phyloP scores from a whole-genome alignment of 345 rosid genomes.

The Eucalyptus guilfoylei region DNA sequence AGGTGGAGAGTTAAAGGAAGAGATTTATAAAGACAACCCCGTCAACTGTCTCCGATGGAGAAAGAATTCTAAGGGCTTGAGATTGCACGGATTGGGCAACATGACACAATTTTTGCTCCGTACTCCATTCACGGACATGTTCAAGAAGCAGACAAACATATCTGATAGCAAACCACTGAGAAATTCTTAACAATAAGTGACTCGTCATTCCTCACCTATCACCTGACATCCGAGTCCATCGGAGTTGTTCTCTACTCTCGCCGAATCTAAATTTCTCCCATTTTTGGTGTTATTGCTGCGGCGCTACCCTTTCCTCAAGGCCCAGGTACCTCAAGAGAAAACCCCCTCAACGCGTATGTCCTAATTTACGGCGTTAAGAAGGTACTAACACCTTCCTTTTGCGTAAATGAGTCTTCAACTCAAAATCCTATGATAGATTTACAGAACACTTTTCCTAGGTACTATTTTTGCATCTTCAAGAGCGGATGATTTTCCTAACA shows the following conservation, averaged over 20 bases:
- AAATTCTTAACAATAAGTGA: not conserved
- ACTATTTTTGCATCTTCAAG: not conserved
- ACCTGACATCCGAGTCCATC: not conserved
- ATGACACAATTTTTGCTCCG: slow-evolving; percentile 76
- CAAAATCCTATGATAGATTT: not conserved
- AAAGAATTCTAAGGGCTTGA: slow-evolving; percentile 49
- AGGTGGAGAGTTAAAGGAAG: not conserved
- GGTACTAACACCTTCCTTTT: not conserved
- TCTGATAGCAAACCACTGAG: slow-evolving; percentile 1
- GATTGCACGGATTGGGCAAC: slow-evolving; percentile 72
- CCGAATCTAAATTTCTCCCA: not conserved
- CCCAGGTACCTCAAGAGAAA: not conserved
- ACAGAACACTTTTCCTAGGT: not conserved
- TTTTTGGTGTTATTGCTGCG: not conserved
- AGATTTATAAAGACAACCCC: slow-evolving; percentile 7
- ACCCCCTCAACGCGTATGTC: not conserved
- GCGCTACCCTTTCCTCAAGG: not conserved
- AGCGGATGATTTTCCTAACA: not conserved
- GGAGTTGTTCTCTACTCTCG: not conserved
- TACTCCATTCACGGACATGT: slow-evolving; percentile 80
- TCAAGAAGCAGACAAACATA: slow-evolving; percentile 56
- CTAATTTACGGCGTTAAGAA: not conserved
- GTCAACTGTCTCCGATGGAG: slow-evolving; percentile 71
- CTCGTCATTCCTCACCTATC: not conserved
- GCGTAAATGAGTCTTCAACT: not conserved